Base-by-base conservation (phyloP, 106 monocot species). In the Triglochin maritima region DNA sequence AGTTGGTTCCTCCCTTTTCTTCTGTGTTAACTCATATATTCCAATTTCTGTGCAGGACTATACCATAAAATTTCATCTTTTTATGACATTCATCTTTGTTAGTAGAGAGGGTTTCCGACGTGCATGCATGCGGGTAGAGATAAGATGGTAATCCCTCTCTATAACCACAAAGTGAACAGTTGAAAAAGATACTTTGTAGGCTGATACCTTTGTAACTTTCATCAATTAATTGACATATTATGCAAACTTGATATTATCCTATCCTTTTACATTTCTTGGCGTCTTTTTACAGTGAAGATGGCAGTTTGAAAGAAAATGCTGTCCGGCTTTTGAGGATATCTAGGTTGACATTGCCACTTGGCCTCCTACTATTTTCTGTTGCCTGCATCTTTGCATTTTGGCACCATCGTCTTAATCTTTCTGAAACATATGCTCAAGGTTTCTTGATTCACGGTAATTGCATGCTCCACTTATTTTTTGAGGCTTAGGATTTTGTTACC, bases 101-200 rank as follows among this genome's bases (percentile, higher is more conserved):
- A 95, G 90, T 67, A 84, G 89, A 17, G 94, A 95, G 66, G 94
- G 89, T 11, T 87, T 95, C 77, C 86, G 94, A 4, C 87, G 94
- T 63, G 90, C 94, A 57, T 90, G 94, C 67, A 74, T 95, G 84
- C 82, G 94, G 42, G 72, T 76, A 54, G 90, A 95, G 84, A 89
- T 92, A 76, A 69, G 72, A 59, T 46, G 49, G 47, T 57, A 68
- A 64, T 53, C 45, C 11, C 70, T 2, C n/a, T 69, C 47, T 59
- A 29, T 61, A 61, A 44, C 42, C n/a, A 61, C 3, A 61, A 3
- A 58, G 9, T 9, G 9, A 41, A 12, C 57, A 16, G 17, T 57
- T 57, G 29, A 29, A 29, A 29, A 29, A 29, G 29, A 29, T 29
- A 29, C 29, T 29, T 29, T 29, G 29, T 29, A 29, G 29, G 29